phyloP scores from a whole-genome alignment of 2,329 filamentous ascomycete species.

The Cryphonectria naterciae region DNA sequence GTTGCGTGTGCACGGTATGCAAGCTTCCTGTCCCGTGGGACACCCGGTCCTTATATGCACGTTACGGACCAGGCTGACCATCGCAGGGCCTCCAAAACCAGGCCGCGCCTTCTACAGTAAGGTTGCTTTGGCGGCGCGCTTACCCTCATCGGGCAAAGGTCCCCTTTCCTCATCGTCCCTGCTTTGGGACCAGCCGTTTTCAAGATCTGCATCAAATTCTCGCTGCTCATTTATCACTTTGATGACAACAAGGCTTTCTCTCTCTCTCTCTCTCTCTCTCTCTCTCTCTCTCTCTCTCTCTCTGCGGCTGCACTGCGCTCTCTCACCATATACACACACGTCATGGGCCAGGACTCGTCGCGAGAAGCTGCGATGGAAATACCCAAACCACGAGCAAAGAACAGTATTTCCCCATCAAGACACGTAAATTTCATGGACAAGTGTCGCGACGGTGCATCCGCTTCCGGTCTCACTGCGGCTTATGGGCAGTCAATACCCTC shows the following conservation, averaged over 20 bases:
- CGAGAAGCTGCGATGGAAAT: neutral
- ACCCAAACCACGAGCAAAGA: neutral
- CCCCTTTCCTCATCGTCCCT: constrained; percentile 13
- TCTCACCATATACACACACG: neutral
- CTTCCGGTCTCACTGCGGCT: neutral
- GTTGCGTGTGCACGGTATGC: constrained; percentile 6
- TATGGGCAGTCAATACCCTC: neutral
- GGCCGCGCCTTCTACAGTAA: neutral
- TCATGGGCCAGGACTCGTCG: neutral
- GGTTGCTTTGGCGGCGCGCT: constrained; percentile 8
- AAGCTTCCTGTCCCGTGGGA: constrained; percentile 23
- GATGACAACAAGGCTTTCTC: neutral
- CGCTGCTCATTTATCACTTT: neutral
- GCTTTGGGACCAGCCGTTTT: constrained; percentile 12
- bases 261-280: neutral
- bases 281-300: too few relatives aligned
- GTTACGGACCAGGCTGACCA: constrained; percentile 15
- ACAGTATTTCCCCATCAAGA: neutral
- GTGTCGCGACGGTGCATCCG: neutral
- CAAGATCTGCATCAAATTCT: constrained; percentile 15
- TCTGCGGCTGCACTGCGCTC: neutral
- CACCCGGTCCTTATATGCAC: constrained; percentile 29
- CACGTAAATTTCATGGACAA: neutral
- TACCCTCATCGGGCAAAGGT: constrained; percentile 26
- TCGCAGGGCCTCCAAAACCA: constrained; percentile 20